phyloP scores from a whole-genome alignment of 2,329 filamentous ascomycete species.

The Cladobotryum protrusum region DNA sequence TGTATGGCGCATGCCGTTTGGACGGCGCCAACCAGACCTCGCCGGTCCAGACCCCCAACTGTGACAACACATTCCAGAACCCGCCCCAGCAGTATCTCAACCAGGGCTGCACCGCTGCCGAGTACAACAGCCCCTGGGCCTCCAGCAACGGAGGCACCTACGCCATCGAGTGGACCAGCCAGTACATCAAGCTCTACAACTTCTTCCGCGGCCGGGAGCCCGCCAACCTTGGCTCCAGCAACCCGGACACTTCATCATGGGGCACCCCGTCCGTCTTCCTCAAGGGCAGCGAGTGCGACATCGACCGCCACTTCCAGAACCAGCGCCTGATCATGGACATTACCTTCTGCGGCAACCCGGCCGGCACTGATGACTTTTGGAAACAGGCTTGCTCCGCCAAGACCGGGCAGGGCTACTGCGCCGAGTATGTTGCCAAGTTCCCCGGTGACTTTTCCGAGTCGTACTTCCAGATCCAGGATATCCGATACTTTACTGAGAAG shows the following conservation, averaged over 20 bases:
- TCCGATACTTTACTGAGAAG: slow-evolving; percentile 24
- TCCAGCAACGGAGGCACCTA: slow-evolving; percentile 34
- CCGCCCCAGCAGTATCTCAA: slow-evolving; percentile 27
- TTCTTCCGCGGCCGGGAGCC: slow-evolving; percentile 30
- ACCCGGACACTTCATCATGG: slow-evolving; percentile 59
- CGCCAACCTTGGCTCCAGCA: slow-evolving; percentile 28
- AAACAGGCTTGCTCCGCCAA: slow-evolving; percentile 18
- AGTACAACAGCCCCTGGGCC: slow-evolving; percentile 34
- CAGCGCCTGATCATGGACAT: slow-evolving; percentile 72
- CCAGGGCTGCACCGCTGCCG: slow-evolving; percentile 36
- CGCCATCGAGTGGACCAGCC: slow-evolving; percentile 37
- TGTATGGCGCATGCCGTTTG: slow-evolving; percentile 31
- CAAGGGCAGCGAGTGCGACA: slow-evolving; percentile 53
- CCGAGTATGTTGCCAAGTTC: slow-evolving; percentile 31
- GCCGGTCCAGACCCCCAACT: slow-evolving; percentile 30
- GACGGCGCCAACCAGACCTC: slow-evolving; percentile 24
- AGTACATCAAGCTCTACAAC: slow-evolving; percentile 36
- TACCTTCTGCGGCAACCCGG: slow-evolving; percentile 67
- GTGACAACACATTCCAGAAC: slow-evolving; percentile 33
- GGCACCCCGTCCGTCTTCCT: slow-evolving; percentile 58
- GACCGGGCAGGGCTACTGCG: slow-evolving; percentile 25
- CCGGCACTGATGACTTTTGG: slow-evolving; percentile 34
- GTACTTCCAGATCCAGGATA: slow-evolving; percentile 41
- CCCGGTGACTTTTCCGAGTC: slow-evolving; percentile 31
- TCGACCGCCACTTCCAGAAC: slow-evolving; percentile 55